Evolutionary conservation across 176 grass and related monocot genomes (phyloP).

Genomic region (Carex kokanica): DNA sequence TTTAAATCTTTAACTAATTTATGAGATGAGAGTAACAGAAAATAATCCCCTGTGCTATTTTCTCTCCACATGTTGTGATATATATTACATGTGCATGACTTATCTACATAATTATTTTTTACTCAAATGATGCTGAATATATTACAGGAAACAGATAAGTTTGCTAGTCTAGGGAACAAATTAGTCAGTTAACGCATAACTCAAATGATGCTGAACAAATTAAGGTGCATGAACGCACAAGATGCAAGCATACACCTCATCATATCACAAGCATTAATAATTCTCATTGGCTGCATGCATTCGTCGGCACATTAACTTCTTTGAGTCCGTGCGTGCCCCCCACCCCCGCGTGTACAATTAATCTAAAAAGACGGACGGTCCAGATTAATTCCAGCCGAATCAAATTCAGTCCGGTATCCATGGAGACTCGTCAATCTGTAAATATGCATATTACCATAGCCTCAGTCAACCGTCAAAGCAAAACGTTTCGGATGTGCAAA

Average conservation of each 20-base stretch:
- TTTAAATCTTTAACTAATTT: no score
- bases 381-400: no score
- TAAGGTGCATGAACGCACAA: not conserved
- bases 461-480: not conserved
- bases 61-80: not conserved
- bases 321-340: not conserved
- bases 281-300: not conserved
- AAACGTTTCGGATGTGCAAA: not conserved
- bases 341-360: no score
- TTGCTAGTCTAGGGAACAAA: not conserved
- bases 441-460: no score
- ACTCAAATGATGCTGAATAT: not conserved
- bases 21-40: not conserved
- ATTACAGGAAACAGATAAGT: not conserved
- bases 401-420: no score
- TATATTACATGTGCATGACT: not conserved
- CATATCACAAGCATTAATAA: slow-evolving; percentile 2
- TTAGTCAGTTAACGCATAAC: not conserved
- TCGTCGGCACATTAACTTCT: not conserved
- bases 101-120: not conserved
- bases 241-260: not conserved
- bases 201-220: no score
- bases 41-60: not conserved
- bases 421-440: no score
- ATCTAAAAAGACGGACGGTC: no score